Base-by-base conservation (phyloP, 805 yeast species). In the Metschnikowia aberdeeniae region DNA sequence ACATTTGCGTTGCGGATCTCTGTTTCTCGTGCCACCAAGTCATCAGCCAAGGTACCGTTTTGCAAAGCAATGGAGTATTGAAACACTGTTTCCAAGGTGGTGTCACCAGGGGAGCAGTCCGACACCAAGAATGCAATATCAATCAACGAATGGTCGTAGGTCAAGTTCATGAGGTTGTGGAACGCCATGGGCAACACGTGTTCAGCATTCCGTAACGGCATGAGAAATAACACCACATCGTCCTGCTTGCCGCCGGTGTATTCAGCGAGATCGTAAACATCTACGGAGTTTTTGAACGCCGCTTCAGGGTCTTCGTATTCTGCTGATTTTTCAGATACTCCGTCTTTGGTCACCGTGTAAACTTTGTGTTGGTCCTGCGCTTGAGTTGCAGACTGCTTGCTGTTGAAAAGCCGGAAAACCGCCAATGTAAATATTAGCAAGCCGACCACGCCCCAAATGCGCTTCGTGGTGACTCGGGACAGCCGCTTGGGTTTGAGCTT, bases 171-270 rank as follows among this genome's bases (percentile, higher is more conserved):
- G 64, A 88, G 68, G 64, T 88, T 86, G 57, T 83, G 82, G 67
- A 89, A 87, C 75, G 89, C 88, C 71, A 87, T 71, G 10, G 93
- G 89, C 50, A 88, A 66, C 17, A 86, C 90, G 26, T 76, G 71
- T 55, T 79, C 85, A 0, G 96, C 95, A 57, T 88, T 84, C 63
- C 95, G 72, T 49, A 88, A 67, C 8, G 96, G 96, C 58, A 88
- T 76, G 49, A 84, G 72, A 42, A 89, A 66, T 45, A 88, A 66
- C 11, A 88, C 80, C 39, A 81, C 77, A 51, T 88, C 95, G 22
- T 39, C 31, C 10, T 31, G 29, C 12, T 31, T 24, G 11, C 80
- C 77, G 2, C 89, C 90, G 39, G 61, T 66, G 56, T 71, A 85
- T 33, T 78, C 73, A 45, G 71, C 71, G 52, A 86, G 67, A 55